Conservation (phyloP, 2,329 filamentous ascomycete genomes). For the Fusarium penzigii region DNA sequence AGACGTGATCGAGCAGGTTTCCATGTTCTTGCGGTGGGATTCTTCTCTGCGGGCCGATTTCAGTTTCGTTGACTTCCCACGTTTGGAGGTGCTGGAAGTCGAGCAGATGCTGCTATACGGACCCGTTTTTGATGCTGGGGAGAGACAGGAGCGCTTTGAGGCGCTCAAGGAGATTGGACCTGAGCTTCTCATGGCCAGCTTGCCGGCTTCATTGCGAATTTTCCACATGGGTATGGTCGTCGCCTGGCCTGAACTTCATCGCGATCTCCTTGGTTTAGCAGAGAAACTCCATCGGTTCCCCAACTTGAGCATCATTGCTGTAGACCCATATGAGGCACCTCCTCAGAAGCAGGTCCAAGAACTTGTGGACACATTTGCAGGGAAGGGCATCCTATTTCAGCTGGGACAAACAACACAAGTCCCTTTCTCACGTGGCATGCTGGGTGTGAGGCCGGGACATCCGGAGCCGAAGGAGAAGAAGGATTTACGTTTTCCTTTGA, state of each 20-base stretch:
- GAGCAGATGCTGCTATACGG: slow-evolving; percentile 31
- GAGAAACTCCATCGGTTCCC: slow-evolving; percentile 26
- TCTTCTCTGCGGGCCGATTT: slow-evolving; percentile 23
- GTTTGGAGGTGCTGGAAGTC: slow-evolving; percentile 28
- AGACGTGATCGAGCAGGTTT: slow-evolving; percentile 27
- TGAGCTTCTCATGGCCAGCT: slow-evolving; percentile 28
- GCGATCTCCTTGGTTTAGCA: slow-evolving; percentile 24
- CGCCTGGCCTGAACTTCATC: slow-evolving; percentile 28
- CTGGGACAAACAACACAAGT: slow-evolving; percentile 27
- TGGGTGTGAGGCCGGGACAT: slow-evolving; percentile 28
- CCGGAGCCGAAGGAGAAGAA: slow-evolving; percentile 11
- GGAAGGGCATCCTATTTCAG: slow-evolving; percentile 19
- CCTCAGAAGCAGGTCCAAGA: slow-evolving; percentile 20
- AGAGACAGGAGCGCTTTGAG: slow-evolving; percentile 18
- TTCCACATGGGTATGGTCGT: slow-evolving; percentile 30
- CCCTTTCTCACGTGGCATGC: slow-evolving; percentile 28
- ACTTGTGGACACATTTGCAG: slow-evolving; percentile 16
- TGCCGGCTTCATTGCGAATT: slow-evolving; percentile 24
- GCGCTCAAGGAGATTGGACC: slow-evolving; percentile 18
- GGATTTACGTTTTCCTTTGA: slow-evolving; percentile 23
- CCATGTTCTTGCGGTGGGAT: slow-evolving; percentile 27
- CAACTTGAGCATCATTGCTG: slow-evolving; percentile 22
- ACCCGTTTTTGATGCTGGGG: slow-evolving; percentile 26
- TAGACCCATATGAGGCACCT: slow-evolving; percentile 26
- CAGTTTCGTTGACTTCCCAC: slow-evolving; percentile 27